These are phyloP conservation scores for Fusarium haematococcum DNA, from an alignment of 2,329 filamentous ascomycete species.

Conservation along the genomic window DNA sequence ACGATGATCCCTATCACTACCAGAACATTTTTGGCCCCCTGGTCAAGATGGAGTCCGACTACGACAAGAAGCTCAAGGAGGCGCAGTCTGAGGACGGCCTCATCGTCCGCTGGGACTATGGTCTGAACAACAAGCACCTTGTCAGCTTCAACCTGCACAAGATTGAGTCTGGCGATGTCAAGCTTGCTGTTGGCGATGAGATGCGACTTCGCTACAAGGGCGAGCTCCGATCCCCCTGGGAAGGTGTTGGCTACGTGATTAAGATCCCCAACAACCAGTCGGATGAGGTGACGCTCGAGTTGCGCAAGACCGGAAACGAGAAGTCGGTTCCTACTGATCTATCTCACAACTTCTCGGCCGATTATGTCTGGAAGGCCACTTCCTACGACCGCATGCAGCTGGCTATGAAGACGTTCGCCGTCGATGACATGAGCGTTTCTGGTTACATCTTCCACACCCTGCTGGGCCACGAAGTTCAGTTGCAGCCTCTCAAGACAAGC, in stretches of 20 bases:
- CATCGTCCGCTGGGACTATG: conserved; percentile 92
- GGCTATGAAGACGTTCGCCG: conserved; percentile 98
- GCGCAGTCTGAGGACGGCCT: conserved; percentile 97
- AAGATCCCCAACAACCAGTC: conserved; percentile 99
- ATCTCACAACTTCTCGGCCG: conserved; percentile 97
- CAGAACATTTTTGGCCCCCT: conserved; percentile 98
- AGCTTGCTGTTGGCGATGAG: conserved; percentile 96
- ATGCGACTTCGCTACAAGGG: conserved; percentile 98
- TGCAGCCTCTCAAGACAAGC: conserved; percentile 94
- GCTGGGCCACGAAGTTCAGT: conserved; percentile 92
- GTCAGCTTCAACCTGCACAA: conserved; percentile 97
- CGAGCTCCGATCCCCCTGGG: conserved; percentile 91
- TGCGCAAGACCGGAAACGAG: conserved; percentile 94
- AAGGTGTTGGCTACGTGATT: conserved; percentile 98
- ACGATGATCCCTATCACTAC: conserved; percentile 98
- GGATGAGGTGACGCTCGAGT: conserved; percentile 94
- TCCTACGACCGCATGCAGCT: conserved; percentile 99
- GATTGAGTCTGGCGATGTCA: conserved; percentile 96
- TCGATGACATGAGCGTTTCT: conserved; percentile 98
- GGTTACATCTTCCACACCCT: conserved; percentile 99
- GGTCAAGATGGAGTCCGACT: conserved; percentile 99
- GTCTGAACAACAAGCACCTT: conserved; percentile 96
- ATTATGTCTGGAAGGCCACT: conserved; percentile 99
- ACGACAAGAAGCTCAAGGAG: conserved; percentile 98
- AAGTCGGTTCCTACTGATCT: conserved; percentile 96